A percentile compares a stretch with the other conserved stretches of the same genome.
Conservation (phyloP, 2,329 filamentous ascomycete genomes). For the Mycogone perniciosa region DNA sequence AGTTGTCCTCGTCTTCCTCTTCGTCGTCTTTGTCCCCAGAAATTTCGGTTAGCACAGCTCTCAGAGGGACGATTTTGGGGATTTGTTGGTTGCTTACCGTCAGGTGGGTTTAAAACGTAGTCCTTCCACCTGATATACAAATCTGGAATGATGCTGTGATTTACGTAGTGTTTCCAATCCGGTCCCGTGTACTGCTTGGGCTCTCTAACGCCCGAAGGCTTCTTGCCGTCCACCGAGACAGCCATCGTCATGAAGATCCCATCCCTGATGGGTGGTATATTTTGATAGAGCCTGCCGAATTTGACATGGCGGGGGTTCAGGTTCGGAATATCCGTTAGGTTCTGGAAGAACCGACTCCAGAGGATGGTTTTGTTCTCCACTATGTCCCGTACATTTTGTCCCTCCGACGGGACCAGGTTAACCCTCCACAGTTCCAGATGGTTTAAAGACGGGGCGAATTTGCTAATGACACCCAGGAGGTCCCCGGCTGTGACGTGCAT, state of each 20-base stretch:
- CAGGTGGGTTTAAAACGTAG: neutral
- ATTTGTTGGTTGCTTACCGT: neutral
- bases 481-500: conserved; percentile 22
- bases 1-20: conserved; percentile 12
- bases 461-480: conserved; percentile 32
- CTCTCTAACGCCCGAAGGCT: neutral
- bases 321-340: conserved; percentile 24
- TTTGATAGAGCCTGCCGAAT: conserved; percentile 1
- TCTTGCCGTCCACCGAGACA: neutral
- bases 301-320: conserved; percentile 24
- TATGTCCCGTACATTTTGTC: neutral
- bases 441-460: conserved; percentile 38
- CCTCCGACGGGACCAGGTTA: conserved; percentile 16
- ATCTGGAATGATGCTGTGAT: conserved; percentile 21
- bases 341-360: conserved; percentile 35
- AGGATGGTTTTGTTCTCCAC: conserved; percentile 22
- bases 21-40: neutral
- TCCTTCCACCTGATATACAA: conserved; percentile 10
- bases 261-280: neutral
- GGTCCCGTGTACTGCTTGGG: conserved; percentile 25
- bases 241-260: neutral
- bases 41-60: neutral
- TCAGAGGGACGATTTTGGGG: neutral
- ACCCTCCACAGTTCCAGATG: conserved; percentile 42
- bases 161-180: conserved; percentile 30